These are phyloP conservation scores for Polychaeton citri DNA, from an alignment of 2,329 filamentous ascomycete genomes.

Conservation along the genomic window DNA sequence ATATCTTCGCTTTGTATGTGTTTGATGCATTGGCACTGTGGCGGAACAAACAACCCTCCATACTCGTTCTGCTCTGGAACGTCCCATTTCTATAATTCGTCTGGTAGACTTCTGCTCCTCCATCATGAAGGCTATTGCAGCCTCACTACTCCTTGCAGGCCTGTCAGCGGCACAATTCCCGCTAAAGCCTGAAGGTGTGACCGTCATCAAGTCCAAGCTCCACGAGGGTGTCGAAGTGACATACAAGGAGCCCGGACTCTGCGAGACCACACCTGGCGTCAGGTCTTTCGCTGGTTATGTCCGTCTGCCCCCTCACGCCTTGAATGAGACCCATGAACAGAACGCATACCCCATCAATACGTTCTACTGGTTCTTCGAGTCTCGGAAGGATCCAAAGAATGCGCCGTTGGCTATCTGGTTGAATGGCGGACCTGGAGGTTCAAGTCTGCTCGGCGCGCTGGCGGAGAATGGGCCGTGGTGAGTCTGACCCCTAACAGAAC, in stretches of 20 bases:
- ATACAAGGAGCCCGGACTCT: constrained; percentile 32
- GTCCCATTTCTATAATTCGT: no score
- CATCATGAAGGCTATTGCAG: no score
- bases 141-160: background rate
- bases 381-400: constrained; percentile 38
- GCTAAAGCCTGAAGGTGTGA: constrained; percentile 23
- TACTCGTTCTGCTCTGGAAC: no score
- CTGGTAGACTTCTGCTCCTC: no score
- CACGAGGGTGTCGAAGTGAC: constrained; percentile 28
- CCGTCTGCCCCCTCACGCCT: constrained; percentile 35
- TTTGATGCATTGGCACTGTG: no score
- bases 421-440: constrained; percentile 44
- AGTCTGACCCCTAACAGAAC: background rate
- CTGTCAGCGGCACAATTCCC: constrained; percentile 24
- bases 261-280: constrained; percentile 44
- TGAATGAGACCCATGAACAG: constrained; percentile 20
- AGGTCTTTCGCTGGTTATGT: constrained; percentile 48
- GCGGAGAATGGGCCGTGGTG: constrained; percentile 41
- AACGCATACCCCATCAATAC: constrained; percentile 40
- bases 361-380: constrained; percentile 51
- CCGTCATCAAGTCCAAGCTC: constrained; percentile 25
- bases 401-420: constrained; percentile 46
- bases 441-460: constrained; percentile 36
- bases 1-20: no score
- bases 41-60: no score